Percentiles rank a stretch among this genome's conserved stretches.
phyloP scores from a whole-genome alignment of 352 stramenopile species.

The Phytophthora boehmeriae region DNA sequence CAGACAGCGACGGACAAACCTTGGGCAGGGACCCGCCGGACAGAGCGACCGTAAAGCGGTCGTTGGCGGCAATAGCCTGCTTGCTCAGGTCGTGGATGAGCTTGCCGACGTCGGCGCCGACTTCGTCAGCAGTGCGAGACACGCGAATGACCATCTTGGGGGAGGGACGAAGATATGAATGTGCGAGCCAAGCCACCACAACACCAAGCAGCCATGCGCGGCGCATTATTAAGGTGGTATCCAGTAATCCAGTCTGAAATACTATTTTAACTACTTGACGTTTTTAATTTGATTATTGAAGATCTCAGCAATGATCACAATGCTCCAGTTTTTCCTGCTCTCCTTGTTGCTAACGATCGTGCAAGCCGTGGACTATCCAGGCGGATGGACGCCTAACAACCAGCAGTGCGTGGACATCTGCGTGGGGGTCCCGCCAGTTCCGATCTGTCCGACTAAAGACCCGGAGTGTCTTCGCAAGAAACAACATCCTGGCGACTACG shows the following conservation, averaged over 20 bases:
- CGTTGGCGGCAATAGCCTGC: slow-evolving; percentile 58
- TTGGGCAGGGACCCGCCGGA: slow-evolving; percentile 89
- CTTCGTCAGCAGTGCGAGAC: slow-evolving; percentile 55
- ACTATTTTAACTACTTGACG: too few relatives aligned
- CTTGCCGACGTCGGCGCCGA: slow-evolving; percentile 63
- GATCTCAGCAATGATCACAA: slow-evolving; percentile 11
- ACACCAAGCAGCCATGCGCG: slow-evolving; percentile 12
- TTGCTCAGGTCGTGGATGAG: slow-evolving; percentile 73
- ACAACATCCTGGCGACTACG: slow-evolving; percentile 48
- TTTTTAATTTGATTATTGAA: too few relatives aligned
- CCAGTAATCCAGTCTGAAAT: too few relatives aligned
- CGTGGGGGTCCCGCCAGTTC: slow-evolving; percentile 8
- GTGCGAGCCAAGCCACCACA: slow-evolving; percentile 4
- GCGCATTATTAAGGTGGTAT: too few relatives aligned
- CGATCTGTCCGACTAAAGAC: slow-evolving; percentile 38
- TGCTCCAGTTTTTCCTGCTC: slow-evolving; percentile 3
- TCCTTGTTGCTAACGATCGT: slow-evolving; percentile 8
- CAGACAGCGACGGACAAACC: slow-evolving; percentile 35
- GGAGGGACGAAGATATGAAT: slow-evolving; percentile 11
- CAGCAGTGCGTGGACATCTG: slow-evolving; percentile 60
- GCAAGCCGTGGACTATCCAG: slow-evolving; percentile 42
- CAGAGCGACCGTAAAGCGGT: slow-evolving; percentile 84
- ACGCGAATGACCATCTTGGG: slow-evolving; percentile 61
- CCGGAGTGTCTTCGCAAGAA: slow-evolving; percentile 44
- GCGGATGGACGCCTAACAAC: slow-evolving; percentile 35